A percentile compares a stretch with the other conserved stretches of the same genome.
Evolutionary conservation across 345 rosid species (phyloP).

Genomic region (Litchi chinensis): DNA sequence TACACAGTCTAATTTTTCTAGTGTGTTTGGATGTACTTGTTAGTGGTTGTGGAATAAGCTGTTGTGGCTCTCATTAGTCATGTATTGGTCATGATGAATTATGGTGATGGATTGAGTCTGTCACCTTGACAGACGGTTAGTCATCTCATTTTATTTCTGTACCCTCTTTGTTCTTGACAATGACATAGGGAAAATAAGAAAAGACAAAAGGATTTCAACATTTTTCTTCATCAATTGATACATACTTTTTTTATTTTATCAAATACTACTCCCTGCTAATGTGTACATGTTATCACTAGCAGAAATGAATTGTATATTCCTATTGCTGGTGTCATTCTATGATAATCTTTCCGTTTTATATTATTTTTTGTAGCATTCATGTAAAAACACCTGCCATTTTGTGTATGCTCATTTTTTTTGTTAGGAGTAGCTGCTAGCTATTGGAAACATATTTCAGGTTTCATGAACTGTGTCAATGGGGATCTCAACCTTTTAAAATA

Average conservation of each 20-base stretch:
- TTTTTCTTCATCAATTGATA: too few relatives aligned
- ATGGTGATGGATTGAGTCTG: not conserved
- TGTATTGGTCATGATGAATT: not conserved
- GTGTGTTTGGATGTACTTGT: too few relatives aligned
- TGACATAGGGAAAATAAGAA: not conserved
- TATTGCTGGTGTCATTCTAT: not conserved
- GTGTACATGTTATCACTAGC: not conserved
- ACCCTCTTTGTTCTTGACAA: not conserved
- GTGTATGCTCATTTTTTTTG: not conserved
- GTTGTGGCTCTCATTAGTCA: not conserved
- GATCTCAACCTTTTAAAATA: not conserved
- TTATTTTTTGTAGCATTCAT: not conserved
- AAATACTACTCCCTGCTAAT: not conserved
- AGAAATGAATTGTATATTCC: not conserved
- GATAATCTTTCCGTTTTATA: not conserved
- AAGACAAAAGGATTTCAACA: not conserved
- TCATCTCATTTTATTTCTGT: slow-evolving; percentile 1
- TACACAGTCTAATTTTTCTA: not conserved
- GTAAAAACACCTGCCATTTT: not conserved
- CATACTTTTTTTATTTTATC: too few relatives aligned
- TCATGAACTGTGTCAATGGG: not conserved
- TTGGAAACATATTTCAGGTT: not conserved
- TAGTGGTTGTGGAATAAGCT: not conserved
- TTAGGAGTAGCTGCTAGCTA: slow-evolving; percentile 5
- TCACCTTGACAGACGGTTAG: not conserved